These are phyloP conservation scores for Trichoderma sp. DNA, from an alignment of 2,329 filamentous ascomycete genomes.

Conservation along the genomic window DNA sequence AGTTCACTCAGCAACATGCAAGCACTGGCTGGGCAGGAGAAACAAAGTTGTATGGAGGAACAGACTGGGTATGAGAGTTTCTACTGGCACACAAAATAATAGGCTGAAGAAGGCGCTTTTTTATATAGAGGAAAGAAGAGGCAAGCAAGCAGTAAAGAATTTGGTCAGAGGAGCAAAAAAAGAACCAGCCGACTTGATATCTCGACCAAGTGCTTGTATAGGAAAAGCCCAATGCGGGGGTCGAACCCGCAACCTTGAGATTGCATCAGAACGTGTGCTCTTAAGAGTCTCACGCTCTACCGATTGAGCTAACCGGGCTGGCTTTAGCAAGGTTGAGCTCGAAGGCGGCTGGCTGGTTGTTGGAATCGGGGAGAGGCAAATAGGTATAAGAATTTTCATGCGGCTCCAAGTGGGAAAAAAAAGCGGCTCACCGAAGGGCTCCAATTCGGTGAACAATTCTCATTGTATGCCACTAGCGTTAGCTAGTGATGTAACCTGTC, in stretches of 20 bases:
- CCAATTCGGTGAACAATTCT: neutral
- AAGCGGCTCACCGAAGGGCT: neutral
- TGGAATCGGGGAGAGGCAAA: neutral
- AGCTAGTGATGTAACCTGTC: neutral
- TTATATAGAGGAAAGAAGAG: neutral
- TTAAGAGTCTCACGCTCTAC: constrained; percentile 71
- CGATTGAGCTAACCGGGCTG: constrained; percentile 42
- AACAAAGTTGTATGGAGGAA: neutral
- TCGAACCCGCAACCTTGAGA: constrained; percentile 58
- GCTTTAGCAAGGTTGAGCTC: neutral
- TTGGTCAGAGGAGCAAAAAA: neutral
- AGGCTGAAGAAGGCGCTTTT: too few species aligned
- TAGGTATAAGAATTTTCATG: neutral
- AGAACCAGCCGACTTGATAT: neutral
- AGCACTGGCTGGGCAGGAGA: neutral
- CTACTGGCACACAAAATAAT: neutral
- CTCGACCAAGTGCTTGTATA: constrained; percentile 27
- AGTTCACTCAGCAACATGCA: neutral
- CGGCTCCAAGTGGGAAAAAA: too few species aligned
- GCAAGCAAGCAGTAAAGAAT: neutral
- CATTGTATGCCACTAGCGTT: neutral
- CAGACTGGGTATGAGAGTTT: neutral
- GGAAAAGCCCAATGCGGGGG: constrained; percentile 43
- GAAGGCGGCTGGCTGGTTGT: neutral
- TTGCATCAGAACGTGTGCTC: constrained; percentile 22